A percentile compares a stretch with the other conserved stretches of the same genome.
These are phyloP conservation scores for Talaromyces sp. DNA, from an alignment of 2,329 filamentous ascomycete genomes.

Conservation along the genomic window DNA sequence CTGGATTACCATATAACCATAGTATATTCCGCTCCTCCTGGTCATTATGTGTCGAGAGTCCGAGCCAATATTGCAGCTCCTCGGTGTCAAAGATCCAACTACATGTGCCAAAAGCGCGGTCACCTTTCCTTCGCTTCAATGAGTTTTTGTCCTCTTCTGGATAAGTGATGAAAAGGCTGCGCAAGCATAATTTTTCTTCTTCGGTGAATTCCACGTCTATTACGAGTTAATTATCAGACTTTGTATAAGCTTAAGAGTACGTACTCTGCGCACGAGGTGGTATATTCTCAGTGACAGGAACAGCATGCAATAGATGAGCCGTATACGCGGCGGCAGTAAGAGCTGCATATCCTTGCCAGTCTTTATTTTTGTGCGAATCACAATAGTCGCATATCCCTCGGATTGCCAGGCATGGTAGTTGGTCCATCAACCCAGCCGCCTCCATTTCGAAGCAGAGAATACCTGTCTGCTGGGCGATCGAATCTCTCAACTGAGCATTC, in stretches of 20 bases:
- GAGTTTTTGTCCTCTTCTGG: slow-evolving; percentile 16
- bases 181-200: neutral
- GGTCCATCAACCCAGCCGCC: slow-evolving; percentile 16
- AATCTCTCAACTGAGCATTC: slow-evolving; percentile 20
- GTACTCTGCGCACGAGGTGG: neutral
- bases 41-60: rapidly evolving
- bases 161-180: neutral
- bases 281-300: neutral
- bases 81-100: slow-evolving; percentile 1
- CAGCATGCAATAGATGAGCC: neutral
- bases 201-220: neutral
- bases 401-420: slow-evolving; percentile 17
- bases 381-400: slow-evolving; percentile 20
- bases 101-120: slow-evolving; percentile 1
- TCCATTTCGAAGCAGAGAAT: slow-evolving; percentile 18
- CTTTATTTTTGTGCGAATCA: slow-evolving; percentile 20
- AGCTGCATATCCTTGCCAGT: slow-evolving; percentile 20
- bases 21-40: neutral
- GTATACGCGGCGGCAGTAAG: slow-evolving; percentile 17
- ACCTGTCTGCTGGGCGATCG: neutral
- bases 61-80: neutral
- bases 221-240: neutral
- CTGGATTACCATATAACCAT: slow-evolving; percentile 6
- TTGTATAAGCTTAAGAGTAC: neutral
- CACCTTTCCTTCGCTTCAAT: slow-evolving; percentile 14